Base-by-base conservation (phyloP, 106 monocot genomes). In the Hemerocallis citrina region DNA sequence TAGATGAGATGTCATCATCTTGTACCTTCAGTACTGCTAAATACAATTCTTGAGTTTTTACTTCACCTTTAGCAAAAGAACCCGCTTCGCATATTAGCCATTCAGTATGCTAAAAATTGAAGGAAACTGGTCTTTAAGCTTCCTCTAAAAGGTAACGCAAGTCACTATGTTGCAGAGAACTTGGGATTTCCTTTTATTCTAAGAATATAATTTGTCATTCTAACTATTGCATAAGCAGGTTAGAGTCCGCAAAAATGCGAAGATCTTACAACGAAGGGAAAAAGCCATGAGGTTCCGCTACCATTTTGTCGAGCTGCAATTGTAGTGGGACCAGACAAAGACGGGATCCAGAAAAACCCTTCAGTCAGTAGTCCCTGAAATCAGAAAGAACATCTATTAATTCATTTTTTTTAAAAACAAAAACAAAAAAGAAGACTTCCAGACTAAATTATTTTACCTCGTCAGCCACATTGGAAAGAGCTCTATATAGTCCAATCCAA, bases 321-420 rank as follows among this genome's bases (percentile, higher is more conserved):
- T 66, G 93, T 85, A 42, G 89, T 93, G 38, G 93, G 89, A 75
- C 89, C 93, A 68, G 93, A 73, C 54, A 94, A 72, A 31, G 93
- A 85, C 52, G 93, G 89, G 66, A 94, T 89, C 93, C 93, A 94
- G 59, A 94, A 94, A 67, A 94, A 94, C 7, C 93, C 85, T 75
- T 94, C 85, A 59, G 89, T 85, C 38, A 94, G 82, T 9, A 94
- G 85, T 60, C 93, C 93, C 93, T 94, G 15, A 20, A 16, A 67
- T 56, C 34, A 66, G 25, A 7, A 66, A 55, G 35, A 35, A 54
- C 5, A 39, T 14, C 14, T n/a, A n/a, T n/a, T n/a, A n/a, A n/a
- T n/a, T n/a, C n/a, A n/a, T n/a, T n/a, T n/a, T n/a, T n/a, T n/a
- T n/a, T n/a, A n/a, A n/a, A n/a, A n/a, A n/a, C 17, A 27, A n/a